Evolutionary conservation across 2,329 filamentous ascomycete genomes (phyloP), one percentile per base, ranked within the genome.

Genomic region (Epichloe sp.): DNA sequence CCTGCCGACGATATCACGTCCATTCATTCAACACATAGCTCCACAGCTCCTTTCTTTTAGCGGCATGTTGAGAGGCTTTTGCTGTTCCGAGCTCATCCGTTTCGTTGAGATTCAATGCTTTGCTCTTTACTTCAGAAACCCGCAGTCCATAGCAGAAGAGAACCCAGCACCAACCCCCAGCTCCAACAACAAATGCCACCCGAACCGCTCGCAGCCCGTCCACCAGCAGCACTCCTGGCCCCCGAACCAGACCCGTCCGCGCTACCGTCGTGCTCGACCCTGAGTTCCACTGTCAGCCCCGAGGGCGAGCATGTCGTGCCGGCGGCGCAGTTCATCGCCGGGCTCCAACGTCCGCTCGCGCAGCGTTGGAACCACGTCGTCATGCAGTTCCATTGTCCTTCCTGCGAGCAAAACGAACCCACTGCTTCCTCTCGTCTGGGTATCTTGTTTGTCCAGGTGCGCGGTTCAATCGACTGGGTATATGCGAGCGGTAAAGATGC

Each of bases 341-440:
- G 61, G 54, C 68, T 74, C 75, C 75, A 78, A 11, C 52, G 59
- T 2, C 74, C 74, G 10, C 65, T 60, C 3, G 71, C 72, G 57
- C 75, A 78, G 31, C 75, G 69, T 61, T 78, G 75, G 64, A 71
- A 78, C 36, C 64, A 66, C 19, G 56, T 62, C 1, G 65, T 67
- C 64, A 78, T 71, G 64, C 76, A 78, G 61, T 77, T 75, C 75
- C 75, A 78, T 54, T 71, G 68, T n/a, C 75, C 75, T 53, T 78
- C 74, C 12, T 63, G 58, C 11, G 63, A 60, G 60, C 75, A 78
- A 4, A 61, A 56, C 2, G 69, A 62, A 19, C 71, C 71, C 3
- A 58, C 61, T 12, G 62, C 53, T 53, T 68, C 59, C 14, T 58
- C 57, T n/a, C 61, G 60, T 26, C 50, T 54, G 11, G 52, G 17